Evolutionary conservation across 2,329 filamentous ascomycete species (phyloP), one percentile per base, ranked within the genome.

Genomic region (Fusarium incarnatum): DNA sequence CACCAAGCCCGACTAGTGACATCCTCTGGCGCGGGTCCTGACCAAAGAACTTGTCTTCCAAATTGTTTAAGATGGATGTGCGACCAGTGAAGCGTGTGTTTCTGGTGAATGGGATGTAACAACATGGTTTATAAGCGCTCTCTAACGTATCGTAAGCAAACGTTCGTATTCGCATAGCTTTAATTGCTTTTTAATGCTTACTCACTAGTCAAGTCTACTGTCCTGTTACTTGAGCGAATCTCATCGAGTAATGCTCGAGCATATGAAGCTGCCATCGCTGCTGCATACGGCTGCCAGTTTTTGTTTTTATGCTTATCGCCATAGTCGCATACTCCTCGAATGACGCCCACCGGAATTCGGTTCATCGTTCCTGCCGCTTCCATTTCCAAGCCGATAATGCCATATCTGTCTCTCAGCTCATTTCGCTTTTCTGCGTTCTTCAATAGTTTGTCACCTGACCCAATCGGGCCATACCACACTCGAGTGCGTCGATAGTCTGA

Each of bases 301-400:
- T 78, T 76, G 34, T 77, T 79, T 45, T 80, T 80, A 22, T 77
- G 72, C 22, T 64, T 49, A 49, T 80, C 78, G 1, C 57, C 77
- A 27, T 81, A 81, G 52, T 81, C 76, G 50, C 77, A 80, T 8
- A 78, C 77, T 0, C 77, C 78, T 27, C 76, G 72, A 8, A 81
- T 75, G 1, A 80, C 77, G 1, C 74, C 75, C 1, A 77, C 76
- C 0, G 78, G 75, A 25, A 81, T 76, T 6, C 77, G 3, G 73
- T 77, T 60, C 9, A 40, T 40, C 0, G 11, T 40, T 9, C 53
- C 42, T 22, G 53, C 42, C 7, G 42, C 53, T 12, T 77, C 78
- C 74, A 79, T 81, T 46, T 81, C 77, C 2, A 80, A 49, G 0
- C 76, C 78, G 12, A 80, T 79, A 5, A 80, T 12, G 3, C 60